Conservation (phyloP, 352 stramenopile genomes). For the Blastocystis sp. region DNA sequence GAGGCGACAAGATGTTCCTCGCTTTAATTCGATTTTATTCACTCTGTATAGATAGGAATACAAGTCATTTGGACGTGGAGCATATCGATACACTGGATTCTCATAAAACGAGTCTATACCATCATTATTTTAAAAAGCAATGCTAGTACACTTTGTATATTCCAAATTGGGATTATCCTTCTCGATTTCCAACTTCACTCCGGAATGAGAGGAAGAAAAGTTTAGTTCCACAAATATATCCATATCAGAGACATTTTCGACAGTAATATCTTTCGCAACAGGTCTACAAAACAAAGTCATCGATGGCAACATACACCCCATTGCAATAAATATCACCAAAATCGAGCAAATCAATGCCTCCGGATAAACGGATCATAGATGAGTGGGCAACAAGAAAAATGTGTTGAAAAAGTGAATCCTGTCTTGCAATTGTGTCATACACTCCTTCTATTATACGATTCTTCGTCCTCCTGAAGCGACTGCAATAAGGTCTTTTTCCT, state of each 20-base stretch:
- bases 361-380: background rate
- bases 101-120: background rate
- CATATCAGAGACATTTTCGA: constrained; percentile 13
- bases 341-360: background rate
- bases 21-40: constrained; percentile 10
- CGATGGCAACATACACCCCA: background rate
- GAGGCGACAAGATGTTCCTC: background rate
- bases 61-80: constrained; percentile 17
- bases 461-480: background rate
- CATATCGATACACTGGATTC: constrained; percentile 31
- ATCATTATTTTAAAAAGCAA: background rate
- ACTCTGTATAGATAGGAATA: constrained; percentile 2
- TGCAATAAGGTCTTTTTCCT: background rate
- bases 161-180: constrained; percentile 6
- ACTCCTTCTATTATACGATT: no score
- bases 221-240: constrained; percentile 8
- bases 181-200: constrained; percentile 33
- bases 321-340: constrained; percentile 27
- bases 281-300: background rate
- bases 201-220: background rate
- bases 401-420: background rate
- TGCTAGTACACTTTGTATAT: background rate
- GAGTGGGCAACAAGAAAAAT: background rate
- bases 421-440: background rate
- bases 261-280: background rate